These are phyloP conservation scores for Euphrasia confusa DNA, from an alignment of 257 asterid genomes.

Conservation along the genomic window DNA sequence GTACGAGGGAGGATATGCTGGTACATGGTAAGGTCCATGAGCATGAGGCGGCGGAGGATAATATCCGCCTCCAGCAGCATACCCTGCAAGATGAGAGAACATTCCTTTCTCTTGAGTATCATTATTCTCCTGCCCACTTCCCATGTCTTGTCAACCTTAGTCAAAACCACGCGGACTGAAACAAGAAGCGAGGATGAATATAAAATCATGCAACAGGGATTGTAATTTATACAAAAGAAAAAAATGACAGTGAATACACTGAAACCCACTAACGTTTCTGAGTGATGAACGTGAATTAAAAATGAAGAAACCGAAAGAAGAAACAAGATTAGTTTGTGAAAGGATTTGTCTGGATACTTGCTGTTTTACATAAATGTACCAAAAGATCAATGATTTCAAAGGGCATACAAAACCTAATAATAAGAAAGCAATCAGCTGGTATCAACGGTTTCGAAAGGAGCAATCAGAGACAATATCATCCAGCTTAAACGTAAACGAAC, in stretches of 20 bases:
- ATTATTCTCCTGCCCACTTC: conserved; percentile 35
- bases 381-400: background rate
- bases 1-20: conserved; percentile 30
- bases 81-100: conserved; percentile 60
- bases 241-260: too few species aligned
- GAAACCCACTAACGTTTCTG: background rate
- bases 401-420: background rate
- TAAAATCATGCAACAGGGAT: background rate
- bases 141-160: conserved; percentile 34
- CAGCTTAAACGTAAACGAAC: background rate
- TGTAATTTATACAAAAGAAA: too few species aligned
- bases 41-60: conserved; percentile 35
- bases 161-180: conserved; percentile 17
- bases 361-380: background rate
- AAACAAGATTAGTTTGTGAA: background rate
- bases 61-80: conserved; percentile 52
- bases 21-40: conserved; percentile 40
- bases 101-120: conserved; percentile 56
- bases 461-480: background rate
- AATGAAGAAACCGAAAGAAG: background rate
- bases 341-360: background rate
- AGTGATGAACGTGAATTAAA: background rate
- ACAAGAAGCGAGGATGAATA: conserved; percentile 14
- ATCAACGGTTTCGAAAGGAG: conserved; percentile 5
- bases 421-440: background rate